Conservation (phyloP, 2,329 filamentous ascomycete genomes). For the Trichophaea hybrida region DNA sequence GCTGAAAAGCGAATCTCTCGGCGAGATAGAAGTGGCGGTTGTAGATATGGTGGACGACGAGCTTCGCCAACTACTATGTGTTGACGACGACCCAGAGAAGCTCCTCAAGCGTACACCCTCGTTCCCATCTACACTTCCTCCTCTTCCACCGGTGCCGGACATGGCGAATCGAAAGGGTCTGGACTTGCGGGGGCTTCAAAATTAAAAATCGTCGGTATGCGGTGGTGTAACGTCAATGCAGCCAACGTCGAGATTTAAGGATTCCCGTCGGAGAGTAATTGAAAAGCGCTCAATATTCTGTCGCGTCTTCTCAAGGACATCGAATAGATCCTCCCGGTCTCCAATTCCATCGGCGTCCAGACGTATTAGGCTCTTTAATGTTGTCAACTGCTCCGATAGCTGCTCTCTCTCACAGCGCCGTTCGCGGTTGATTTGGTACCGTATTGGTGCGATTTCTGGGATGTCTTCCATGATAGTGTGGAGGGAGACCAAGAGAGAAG, state of each 20-base stretch:
- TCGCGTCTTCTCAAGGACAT: not conserved
- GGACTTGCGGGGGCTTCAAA: not conserved
- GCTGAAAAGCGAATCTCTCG: not conserved
- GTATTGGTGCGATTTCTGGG: not conserved
- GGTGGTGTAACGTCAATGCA: not conserved
- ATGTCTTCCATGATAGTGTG: not conserved
- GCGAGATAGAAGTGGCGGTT: not conserved
- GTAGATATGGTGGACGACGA: not conserved
- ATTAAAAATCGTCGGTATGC: not conserved
- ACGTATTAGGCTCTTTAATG: slow-evolving; percentile 19
- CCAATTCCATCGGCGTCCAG: slow-evolving; percentile 23
- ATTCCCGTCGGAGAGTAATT: not conserved
- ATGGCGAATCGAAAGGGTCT: not conserved
- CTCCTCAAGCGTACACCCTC: not conserved
- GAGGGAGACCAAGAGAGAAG: not conserved
- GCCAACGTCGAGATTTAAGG: not conserved
- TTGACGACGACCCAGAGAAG: not conserved
- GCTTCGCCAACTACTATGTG: not conserved
- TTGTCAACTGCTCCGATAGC: slow-evolving; percentile 19
- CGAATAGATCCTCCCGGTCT: slow-evolving; percentile 18
- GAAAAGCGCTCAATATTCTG: not conserved
- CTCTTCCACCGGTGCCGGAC: not conserved
- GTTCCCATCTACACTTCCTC: not conserved
- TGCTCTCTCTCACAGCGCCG: slow-evolving; percentile 10
- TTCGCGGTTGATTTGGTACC: not conserved